A percentile compares a stretch with the other conserved stretches of the same genome.
These are phyloP conservation scores for Neocatenulostroma microsporum DNA, from an alignment of 2,329 filamentous ascomycete genomes.

Conservation along the genomic window DNA sequence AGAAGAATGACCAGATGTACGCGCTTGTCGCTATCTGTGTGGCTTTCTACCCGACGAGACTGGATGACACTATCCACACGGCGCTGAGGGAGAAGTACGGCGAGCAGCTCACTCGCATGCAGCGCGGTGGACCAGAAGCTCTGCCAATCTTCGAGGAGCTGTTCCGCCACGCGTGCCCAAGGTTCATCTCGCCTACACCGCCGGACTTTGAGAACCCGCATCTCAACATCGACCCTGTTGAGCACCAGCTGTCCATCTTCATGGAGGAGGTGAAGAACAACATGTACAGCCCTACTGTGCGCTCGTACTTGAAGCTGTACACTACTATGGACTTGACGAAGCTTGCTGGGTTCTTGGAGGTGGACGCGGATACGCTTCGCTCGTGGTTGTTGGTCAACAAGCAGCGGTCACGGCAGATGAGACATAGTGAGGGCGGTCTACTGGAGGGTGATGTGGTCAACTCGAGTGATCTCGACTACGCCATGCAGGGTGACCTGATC, in stretches of 20 bases:
- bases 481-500: constrained; percentile 92
- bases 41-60: constrained; percentile 89
- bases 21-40: constrained; percentile 98
- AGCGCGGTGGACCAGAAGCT: constrained; percentile 89
- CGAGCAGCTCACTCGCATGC: constrained; percentile 93
- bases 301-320: constrained; percentile 98
- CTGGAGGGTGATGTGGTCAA: constrained; percentile 89
- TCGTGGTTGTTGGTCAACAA: constrained; percentile 95
- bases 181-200: constrained; percentile 96
- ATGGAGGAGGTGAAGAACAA: constrained; percentile 99
- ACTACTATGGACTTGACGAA: constrained; percentile 99
- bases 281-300: constrained; percentile 94
- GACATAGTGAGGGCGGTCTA: constrained; percentile 84
- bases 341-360: constrained; percentile 92
- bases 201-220: constrained; percentile 97
- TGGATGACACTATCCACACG: constrained; percentile 98
- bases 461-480: constrained; percentile 93
- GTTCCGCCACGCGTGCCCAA: constrained; percentile 95
- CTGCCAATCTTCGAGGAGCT: constrained; percentile 97
- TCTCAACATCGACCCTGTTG: constrained; percentile 90
- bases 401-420: constrained; percentile 92
- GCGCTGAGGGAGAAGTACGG: constrained; percentile 98
- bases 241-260: constrained; percentile 95
- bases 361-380: constrained; percentile 90
- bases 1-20: constrained; percentile 99